Percentiles rank a stretch among this genome's conserved stretches.
Evolutionary conservation across 345 rosid species (phyloP).

Genomic region (Eutrema japonicum): DNA sequence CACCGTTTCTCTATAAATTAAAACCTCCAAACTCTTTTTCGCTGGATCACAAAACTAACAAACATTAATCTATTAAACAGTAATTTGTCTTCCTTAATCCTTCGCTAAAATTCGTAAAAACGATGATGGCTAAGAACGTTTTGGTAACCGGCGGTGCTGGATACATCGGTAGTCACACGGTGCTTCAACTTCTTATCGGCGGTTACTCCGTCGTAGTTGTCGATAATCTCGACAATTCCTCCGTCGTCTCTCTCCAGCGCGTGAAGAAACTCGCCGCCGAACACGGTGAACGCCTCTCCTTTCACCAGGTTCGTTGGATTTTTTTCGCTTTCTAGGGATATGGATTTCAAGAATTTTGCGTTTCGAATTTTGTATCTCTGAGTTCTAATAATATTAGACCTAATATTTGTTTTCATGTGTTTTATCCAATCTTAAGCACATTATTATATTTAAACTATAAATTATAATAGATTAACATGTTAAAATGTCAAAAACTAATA

Average conservation of each 20-base stretch:
- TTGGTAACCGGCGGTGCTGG: slow-evolving; percentile 97
- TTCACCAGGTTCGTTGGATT: slow-evolving; percentile 55
- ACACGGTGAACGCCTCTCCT: slow-evolving; percentile 57
- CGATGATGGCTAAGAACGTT: slow-evolving; percentile 52
- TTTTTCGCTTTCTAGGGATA: no score
- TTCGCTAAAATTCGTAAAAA: background rate
- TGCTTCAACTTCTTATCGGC: slow-evolving; percentile 73
- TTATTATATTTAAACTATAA: no score
- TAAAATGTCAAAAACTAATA: no score
- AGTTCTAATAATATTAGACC: no score
- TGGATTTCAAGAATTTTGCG: no score
- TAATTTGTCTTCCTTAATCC: background rate
- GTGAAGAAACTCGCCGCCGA: slow-evolving; percentile 69
- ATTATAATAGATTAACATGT: no score
- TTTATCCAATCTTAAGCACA: no score
- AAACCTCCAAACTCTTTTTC: slow-evolving; percentile 24
- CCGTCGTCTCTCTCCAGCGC: slow-evolving; percentile 57
- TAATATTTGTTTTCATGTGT: no score
- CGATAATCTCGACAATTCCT: slow-evolving; percentile 85
- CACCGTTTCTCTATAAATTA: slow-evolving; percentile 29
- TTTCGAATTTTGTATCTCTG: no score
- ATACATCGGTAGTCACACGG: slow-evolving; percentile 94
- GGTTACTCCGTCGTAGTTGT: slow-evolving; percentile 68
- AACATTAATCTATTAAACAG: background rate
- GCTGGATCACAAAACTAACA: slow-evolving; percentile 20